Conservation (phyloP, 2,329 filamentous ascomycete species). For the Diaporthe batatas region DNA sequence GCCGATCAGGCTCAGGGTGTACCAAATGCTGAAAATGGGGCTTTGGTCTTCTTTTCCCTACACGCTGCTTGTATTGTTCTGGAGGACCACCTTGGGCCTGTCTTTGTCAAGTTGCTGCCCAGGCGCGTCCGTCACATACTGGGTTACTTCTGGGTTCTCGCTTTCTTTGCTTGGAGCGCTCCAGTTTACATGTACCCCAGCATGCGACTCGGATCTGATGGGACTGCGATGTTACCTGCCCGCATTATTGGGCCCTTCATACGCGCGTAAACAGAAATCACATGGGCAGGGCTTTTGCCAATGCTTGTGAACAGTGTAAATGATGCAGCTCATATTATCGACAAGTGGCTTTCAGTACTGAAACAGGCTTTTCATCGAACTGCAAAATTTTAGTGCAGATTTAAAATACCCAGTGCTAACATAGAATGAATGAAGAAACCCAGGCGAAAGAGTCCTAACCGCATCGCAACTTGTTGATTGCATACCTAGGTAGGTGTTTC, state of each 20-base stretch:
- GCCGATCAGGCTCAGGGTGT: slow-evolving; percentile 4
- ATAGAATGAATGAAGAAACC: no score
- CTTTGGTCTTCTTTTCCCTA: slow-evolving; percentile 5
- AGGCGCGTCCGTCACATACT: neutral
- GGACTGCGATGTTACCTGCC: neutral
- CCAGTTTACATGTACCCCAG: neutral
- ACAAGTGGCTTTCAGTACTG: no score
- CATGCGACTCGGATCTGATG: neutral
- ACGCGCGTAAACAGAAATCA: no score
- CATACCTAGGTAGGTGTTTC: no score
- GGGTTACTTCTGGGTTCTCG: neutral
- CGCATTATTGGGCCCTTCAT: neutral
- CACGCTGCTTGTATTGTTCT: neutral
- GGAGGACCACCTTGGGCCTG: neutral
- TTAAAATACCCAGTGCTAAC: no score
- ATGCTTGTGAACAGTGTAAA: no score
- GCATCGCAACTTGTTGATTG: no score
- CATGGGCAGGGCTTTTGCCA: no score
- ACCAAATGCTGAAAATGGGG: neutral
- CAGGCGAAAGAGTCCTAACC: no score
- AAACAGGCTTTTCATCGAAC: no score
- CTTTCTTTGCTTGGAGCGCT: neutral
- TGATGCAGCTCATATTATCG: no score
- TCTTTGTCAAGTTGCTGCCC: neutral
- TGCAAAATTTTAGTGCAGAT: no score